Conservation (phyloP, 2,329 filamentous ascomycete genomes). For the Colletotrichum euphorbiae region DNA sequence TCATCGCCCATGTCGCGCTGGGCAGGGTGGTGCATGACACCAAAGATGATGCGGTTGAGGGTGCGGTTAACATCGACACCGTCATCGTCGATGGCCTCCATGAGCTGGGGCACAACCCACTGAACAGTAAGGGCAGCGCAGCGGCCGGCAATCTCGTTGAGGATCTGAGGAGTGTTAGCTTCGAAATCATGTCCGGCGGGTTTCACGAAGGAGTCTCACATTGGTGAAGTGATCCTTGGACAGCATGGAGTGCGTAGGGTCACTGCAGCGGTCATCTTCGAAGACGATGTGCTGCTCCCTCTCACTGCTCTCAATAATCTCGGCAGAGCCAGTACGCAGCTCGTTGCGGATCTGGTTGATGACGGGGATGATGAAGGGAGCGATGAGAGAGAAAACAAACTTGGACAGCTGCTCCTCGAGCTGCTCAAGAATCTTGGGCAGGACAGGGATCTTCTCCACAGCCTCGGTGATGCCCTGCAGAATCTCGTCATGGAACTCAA, state of each 20-base stretch:
- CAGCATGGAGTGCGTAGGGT: conserved; percentile 95
- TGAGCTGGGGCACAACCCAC: conserved; percentile 91
- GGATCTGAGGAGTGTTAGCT: conserved; percentile 57
- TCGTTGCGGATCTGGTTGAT: conserved; percentile 89
- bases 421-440: conserved; percentile 87
- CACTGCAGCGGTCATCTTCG: conserved; percentile 77
- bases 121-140: conserved; percentile 81
- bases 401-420: conserved; percentile 87
- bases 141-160: conserved; percentile 90
- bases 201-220: conserved; percentile 52
- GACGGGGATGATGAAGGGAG: conserved; percentile 87
- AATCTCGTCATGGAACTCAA: conserved; percentile 91
- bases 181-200: not conserved
- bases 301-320: conserved; percentile 87
- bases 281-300: conserved; percentile 91
- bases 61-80: conserved; percentile 74
- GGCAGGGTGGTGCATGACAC: conserved; percentile 90
- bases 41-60: conserved; percentile 81
- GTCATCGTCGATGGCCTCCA: conserved; percentile 88
- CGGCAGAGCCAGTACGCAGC: conserved; percentile 84
- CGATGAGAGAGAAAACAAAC: conserved; percentile 92
- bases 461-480: conserved; percentile 82
- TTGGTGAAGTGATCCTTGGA: conserved; percentile 97
- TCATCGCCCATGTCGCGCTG: conserved; percentile 77
- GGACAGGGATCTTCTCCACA: conserved; percentile 85